Evolutionary conservation across 768 basidiomycete species (phyloP).

Genomic region (Rhizopogon salebrosus): DNA sequence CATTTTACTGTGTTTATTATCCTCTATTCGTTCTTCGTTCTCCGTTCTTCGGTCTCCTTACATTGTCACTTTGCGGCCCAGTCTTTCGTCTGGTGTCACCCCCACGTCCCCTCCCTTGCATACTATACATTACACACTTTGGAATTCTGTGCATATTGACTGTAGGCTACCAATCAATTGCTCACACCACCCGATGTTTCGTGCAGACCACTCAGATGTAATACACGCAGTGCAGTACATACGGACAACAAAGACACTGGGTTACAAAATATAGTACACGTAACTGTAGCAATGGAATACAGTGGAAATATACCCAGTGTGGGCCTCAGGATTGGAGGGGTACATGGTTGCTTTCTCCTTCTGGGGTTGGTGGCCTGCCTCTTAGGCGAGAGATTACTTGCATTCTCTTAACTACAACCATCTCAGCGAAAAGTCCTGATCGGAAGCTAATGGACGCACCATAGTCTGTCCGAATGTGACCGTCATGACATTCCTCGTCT

Average conservation of each 20-base stretch:
- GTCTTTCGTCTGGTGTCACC: conserved; percentile 8
- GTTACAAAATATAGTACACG: not conserved
- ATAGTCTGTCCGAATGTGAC: conserved; percentile 61
- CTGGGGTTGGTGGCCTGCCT: conserved; percentile 54
- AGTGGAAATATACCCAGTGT: not conserved
- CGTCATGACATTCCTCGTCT: conserved; percentile 65
- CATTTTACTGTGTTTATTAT: conserved; percentile 6
- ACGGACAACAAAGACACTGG: not conserved
- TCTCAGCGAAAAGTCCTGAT: conserved; percentile 6
- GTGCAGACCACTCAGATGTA: not conserved
- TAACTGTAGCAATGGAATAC: not conserved
- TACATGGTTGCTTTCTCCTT: conserved; percentile 25
- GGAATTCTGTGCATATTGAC: conserved; percentile 15
- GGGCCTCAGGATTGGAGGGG: not conserved
- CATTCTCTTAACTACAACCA: conserved; percentile 48
- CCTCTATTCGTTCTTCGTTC: conserved; percentile 11
- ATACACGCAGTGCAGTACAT: conserved; percentile 1
- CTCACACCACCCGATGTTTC: not conserved
- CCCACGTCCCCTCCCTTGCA: conserved; percentile 14
- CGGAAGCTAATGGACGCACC: conserved; percentile 31
- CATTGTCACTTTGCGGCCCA: conserved; percentile 8
- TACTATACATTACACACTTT: conserved; percentile 21
- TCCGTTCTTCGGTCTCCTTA: too few species aligned
- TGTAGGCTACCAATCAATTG: conserved; percentile 6
- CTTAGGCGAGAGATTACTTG: conserved; percentile 55